Conservation (phyloP, 192 early-diverging fungal genomes). For the Podila minutissima region DNA sequence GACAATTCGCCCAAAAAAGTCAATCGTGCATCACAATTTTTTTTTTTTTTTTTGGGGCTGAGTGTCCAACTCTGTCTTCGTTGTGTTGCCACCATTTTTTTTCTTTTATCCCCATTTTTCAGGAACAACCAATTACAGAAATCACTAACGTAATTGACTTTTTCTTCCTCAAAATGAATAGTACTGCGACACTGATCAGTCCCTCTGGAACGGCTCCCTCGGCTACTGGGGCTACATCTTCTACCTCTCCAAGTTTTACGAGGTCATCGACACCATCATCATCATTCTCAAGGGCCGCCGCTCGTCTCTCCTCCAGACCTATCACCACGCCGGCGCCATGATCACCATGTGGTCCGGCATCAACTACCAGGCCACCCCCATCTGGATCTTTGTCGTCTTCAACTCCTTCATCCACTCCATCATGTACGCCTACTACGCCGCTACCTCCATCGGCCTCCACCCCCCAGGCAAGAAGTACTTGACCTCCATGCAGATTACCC, state of each 20-base stretch:
- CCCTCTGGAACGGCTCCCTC: slow-evolving; percentile 75
- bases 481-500: slow-evolving; percentile 84
- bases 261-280: slow-evolving; percentile 89
- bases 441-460: slow-evolving; percentile 76
- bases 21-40: neutral
- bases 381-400: slow-evolving; percentile 85
- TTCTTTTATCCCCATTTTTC: slow-evolving; percentile 1
- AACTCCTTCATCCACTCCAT: slow-evolving; percentile 91
- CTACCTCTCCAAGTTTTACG: slow-evolving; percentile 85
- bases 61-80: no score
- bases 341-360: slow-evolving; percentile 81
- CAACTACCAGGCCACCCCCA: slow-evolving; percentile 73
- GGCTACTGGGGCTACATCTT: slow-evolving; percentile 88
- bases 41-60: slow-evolving; percentile 5
- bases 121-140: neutral
- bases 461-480: slow-evolving; percentile 85
- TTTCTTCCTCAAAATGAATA: slow-evolving; percentile 22
- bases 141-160: neutral
- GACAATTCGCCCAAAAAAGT: slow-evolving; percentile 35
- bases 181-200: slow-evolving; percentile 73
- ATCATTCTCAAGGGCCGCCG: slow-evolving; percentile 82
- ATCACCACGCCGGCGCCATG: slow-evolving; percentile 89
- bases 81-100: neutral
- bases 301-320: slow-evolving; percentile 83
- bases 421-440: slow-evolving; percentile 89